A percentile compares a stretch with the other conserved stretches of the same genome.
Conservation (phyloP, 2,329 filamentous ascomycete species). For the Blastomyces silverae region DNA sequence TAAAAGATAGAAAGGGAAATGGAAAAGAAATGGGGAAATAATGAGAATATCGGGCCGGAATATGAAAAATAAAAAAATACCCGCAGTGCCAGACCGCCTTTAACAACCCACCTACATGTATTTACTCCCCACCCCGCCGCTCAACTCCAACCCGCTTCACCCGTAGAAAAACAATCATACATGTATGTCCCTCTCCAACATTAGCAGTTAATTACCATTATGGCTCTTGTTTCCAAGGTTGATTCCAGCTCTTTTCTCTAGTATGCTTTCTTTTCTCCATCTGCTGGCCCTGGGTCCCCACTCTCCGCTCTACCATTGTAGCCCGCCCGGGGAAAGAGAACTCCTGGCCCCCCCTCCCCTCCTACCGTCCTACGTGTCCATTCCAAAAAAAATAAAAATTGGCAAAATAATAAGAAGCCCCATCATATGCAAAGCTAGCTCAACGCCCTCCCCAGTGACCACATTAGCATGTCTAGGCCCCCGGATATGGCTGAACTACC, state of each 20-base stretch:
- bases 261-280: neutral
- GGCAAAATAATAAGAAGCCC: neutral
- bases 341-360: neutral
- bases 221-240: neutral
- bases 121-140: neutral
- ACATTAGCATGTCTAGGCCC: neutral
- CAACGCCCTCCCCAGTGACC: neutral
- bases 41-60: neutral
- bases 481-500: neutral
- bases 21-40: neutral
- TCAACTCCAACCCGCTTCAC: neutral
- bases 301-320: neutral
- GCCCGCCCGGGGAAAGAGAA: neutral
- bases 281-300: neutral
- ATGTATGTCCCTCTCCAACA: neutral
- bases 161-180: neutral
- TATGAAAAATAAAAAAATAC: neutral
- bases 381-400: neutral
- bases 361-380: neutral
- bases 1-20: neutral
- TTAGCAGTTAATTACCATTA: neutral
- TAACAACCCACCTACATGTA: neutral
- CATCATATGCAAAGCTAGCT: neutral
- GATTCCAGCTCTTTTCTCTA: neutral
- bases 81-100: constrained; percentile 1